Base-by-base conservation (phyloP, 164 flowering plant species). In the Aristolochia fimbriata region DNA sequence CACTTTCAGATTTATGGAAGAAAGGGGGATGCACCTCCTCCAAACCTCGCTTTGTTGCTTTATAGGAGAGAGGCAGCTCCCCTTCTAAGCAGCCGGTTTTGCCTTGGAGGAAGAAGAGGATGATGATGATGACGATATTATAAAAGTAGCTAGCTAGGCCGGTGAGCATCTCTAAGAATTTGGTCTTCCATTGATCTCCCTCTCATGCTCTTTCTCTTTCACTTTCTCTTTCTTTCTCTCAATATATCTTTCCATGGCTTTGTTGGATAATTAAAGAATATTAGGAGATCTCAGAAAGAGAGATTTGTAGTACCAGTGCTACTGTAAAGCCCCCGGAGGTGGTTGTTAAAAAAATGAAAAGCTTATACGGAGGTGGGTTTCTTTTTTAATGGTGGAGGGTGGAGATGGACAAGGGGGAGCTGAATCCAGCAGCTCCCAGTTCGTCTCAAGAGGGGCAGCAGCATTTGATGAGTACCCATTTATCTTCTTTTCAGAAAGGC, bases 321-420 rank as follows among this genome's bases (percentile, higher is more conserved):
- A 37, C 9, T 3, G 11, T 3, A 7, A 37, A 37, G 12, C 8
- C 43, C 43, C 30, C 30, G 30, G 30, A 10, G 43, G 9, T 37
- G 10, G 4, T 5, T 17, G 53, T 50, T 48, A 16, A 5, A 22
- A 19, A 50, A 22, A 50, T 17, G 22, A 22, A 50, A 50, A 22
- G 22, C 20, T n/a, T n/a, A n/a, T n/a, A 50, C 53, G 14, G 16
- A 22, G 20, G 53, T 57, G 46, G 17, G 41, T 57, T 57, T 33
- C 12, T 19, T 57, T 19, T 57, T 45, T 21, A 17, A 22, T 4
- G 17, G 10, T 13, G n/a, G 50, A 17, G 22, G 10, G 71, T 76
- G 77, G 9, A 21, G 16, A 74, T 76, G 77, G 78, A 53, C 57
- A 67, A 71, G 61, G 64, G 65, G 68, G 60, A 57, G 68, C 62